These are phyloP conservation scores for Eucalyptus pauciflora DNA, from an alignment of 345 rosid species.

Conservation along the genomic window DNA sequence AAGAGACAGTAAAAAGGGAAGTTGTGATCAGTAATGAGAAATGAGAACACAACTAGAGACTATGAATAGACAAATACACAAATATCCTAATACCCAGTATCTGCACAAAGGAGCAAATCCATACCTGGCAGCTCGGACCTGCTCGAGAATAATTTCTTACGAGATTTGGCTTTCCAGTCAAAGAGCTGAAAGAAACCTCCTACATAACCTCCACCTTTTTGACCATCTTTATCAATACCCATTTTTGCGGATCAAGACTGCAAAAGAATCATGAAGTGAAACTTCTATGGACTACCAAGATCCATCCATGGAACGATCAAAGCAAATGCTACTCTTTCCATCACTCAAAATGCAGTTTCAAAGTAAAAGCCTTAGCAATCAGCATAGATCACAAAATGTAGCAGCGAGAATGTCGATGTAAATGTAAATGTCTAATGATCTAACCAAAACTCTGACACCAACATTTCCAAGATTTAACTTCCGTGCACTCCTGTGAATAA, in stretches of 20 bases:
- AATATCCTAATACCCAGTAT: background rate
- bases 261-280: background rate
- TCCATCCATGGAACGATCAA: background rate
- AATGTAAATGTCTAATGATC: background rate
- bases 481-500: background rate
- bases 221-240: conserved; percentile 57
- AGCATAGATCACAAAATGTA: background rate
- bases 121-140: conserved; percentile 61
- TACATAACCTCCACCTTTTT: conserved; percentile 55
- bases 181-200: conserved; percentile 83
- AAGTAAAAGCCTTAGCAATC: background rate
- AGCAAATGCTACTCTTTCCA: background rate
- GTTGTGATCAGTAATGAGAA: background rate
- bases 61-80: background rate
- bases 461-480: background rate
- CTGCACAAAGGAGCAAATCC: background rate
- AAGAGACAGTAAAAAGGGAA: background rate
- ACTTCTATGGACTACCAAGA: background rate
- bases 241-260: conserved; percentile 6
- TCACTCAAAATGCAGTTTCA: background rate
- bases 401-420: background rate
- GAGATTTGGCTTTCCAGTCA: conserved; percentile 94
- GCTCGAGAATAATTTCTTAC: conserved; percentile 85
- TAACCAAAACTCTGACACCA: background rate
- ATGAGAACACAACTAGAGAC: background rate